phyloP scores from a whole-genome alignment of 139 green algal genomes.

The Haematococcus sp. region DNA sequence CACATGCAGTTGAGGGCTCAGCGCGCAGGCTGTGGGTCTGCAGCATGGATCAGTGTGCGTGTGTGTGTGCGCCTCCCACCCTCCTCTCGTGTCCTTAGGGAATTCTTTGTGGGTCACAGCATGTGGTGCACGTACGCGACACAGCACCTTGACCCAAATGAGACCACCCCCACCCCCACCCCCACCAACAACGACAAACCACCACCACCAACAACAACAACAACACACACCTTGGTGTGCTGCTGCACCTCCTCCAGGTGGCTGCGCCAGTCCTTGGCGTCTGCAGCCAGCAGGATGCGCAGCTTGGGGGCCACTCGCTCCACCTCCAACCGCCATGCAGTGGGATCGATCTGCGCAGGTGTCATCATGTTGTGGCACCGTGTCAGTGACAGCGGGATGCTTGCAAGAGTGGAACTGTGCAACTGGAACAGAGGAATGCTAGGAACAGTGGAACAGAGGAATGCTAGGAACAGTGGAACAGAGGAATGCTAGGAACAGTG shows the following conservation, averaged over 20 bases:
- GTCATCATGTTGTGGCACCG: background rate
- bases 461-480: too few species aligned
- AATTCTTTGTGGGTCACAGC: too few species aligned
- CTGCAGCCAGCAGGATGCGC: conserved; percentile 54
- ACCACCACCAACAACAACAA: too few species aligned
- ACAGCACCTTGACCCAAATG: too few species aligned
- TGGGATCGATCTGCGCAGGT: conserved; percentile 54
- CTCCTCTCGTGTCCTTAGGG: too few species aligned
- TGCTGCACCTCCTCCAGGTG: conserved; percentile 69
- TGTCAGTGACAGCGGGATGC: background rate
- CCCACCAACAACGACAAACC: background rate
- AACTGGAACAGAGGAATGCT: background rate
- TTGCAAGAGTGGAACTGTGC: background rate
- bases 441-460: background rate
- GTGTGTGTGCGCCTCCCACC: too few species aligned
- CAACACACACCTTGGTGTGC: conserved; percentile 35
- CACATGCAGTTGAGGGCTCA: too few species aligned
- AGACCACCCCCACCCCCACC: background rate
- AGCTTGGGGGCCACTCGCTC: conserved; percentile 71
- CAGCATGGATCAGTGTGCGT: background rate
- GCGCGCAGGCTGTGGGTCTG: background rate
- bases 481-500: too few species aligned
- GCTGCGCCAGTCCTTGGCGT: conserved; percentile 71
- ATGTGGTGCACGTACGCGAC: too few species aligned
- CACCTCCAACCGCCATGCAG: conserved; percentile 66